Conservation (phyloP, 1,284 basidiomycete genomes). For the Melampsora larici-populina region DNA sequence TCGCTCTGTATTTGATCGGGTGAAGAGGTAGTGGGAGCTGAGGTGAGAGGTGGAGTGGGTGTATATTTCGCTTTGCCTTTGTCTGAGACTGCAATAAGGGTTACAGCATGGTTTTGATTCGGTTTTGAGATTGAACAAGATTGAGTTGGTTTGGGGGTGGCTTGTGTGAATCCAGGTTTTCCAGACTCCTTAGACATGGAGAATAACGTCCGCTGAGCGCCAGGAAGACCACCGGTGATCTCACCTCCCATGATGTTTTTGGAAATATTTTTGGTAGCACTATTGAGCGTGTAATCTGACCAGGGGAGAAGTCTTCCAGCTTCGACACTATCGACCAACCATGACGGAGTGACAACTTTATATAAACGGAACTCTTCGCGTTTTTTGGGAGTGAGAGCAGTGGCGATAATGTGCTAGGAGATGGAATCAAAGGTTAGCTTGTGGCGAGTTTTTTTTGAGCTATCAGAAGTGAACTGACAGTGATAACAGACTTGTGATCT, state of each 20-base stretch:
- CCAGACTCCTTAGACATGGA: background rate
- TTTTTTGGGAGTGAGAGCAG: conserved; percentile 82
- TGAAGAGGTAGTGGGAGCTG: background rate
- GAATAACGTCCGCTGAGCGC: conserved; percentile 19
- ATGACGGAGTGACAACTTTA: conserved; percentile 81
- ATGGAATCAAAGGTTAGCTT: conserved; percentile 61
- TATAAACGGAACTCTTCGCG: conserved; percentile 79
- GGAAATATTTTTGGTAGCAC: background rate
- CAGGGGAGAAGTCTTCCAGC: conserved; percentile 70
- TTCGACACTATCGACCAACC: conserved; percentile 74
- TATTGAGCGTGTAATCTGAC: conserved; percentile 60
- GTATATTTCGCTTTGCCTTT: background rate
- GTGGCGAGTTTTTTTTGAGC: conserved; percentile 6
- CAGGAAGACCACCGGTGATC: conserved; percentile 24
- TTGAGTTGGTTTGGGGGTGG: background rate
- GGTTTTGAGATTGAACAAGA: background rate
- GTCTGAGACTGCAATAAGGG: background rate
- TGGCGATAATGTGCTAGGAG: conserved; percentile 72
- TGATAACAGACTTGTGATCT: conserved; percentile 72
- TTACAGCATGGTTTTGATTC: background rate
- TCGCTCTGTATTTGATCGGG: background rate
- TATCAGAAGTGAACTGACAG: conserved; percentile 51
- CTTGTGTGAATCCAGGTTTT: background rate
- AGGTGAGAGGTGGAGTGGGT: background rate
- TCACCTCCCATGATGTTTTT: conserved; percentile 22